A percentile compares a stretch with the other conserved stretches of the same genome.
Conservation (phyloP, 192 early-diverging fungal species). For the Mortierella antarctica region DNA sequence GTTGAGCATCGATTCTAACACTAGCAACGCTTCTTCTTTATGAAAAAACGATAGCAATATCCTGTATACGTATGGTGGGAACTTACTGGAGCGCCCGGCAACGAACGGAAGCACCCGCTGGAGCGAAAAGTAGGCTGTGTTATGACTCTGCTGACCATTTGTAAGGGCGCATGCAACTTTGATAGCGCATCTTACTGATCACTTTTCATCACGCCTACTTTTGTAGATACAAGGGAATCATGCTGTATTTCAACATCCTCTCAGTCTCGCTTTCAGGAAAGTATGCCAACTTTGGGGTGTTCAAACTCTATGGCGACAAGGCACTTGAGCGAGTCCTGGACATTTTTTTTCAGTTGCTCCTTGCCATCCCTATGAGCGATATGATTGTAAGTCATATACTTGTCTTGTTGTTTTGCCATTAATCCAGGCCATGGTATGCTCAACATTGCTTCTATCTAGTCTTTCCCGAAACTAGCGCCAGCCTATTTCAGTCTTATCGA, state of each 20-base stretch:
- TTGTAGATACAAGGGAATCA: constrained; percentile 78
- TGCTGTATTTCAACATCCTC: constrained; percentile 80
- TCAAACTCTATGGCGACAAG: constrained; percentile 86
- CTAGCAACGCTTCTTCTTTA: background rate
- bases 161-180: background rate
- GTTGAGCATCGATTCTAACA: too few relatives aligned
- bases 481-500: constrained; percentile 76
- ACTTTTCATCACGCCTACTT: background rate
- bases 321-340: constrained; percentile 77
- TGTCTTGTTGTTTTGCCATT: background rate
- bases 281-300: constrained; percentile 92
- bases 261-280: constrained; percentile 77
- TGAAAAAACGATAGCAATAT: constrained; percentile 11
- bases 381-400: constrained; percentile 65
- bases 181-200: background rate
- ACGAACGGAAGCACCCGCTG: constrained; percentile 19
- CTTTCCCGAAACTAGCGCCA: constrained; percentile 66
- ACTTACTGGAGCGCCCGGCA: constrained; percentile 15
- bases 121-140: constrained; percentile 33
- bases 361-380: constrained; percentile 78
- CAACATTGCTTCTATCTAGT: constrained; percentile 32
- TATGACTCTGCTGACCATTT: background rate
- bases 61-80: constrained; percentile 27
- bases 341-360: constrained; percentile 75
- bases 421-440: background rate